phyloP scores from a whole-genome alignment of 2,329 filamentous ascomycete species.

The Coniella lustricola region DNA sequence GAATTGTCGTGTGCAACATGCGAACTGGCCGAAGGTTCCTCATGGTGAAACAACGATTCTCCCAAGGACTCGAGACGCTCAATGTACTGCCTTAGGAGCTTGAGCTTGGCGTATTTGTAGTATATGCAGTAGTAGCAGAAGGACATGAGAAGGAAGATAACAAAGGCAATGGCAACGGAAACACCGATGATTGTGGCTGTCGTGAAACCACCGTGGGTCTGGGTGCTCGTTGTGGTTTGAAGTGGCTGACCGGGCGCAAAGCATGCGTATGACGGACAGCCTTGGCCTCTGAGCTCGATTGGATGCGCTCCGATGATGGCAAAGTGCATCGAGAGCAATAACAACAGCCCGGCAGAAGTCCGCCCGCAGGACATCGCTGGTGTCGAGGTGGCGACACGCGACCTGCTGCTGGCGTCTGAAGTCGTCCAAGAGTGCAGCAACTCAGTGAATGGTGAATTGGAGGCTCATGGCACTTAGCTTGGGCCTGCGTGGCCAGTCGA shows the following conservation, averaged over 20 bases:
- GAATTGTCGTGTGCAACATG: not conserved
- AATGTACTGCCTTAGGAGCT: not conserved
- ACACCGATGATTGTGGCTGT: slow-evolving; percentile 54
- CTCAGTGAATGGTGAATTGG: not conserved
- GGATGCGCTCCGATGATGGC: not conserved
- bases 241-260: not conserved
- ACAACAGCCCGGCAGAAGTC: not conserved
- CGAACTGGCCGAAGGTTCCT: not conserved
- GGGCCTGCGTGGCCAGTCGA: no score
- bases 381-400: no score
- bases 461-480: not conserved
- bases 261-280: not conserved
- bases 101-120: slow-evolving; percentile 1
- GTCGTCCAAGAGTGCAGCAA: not conserved
- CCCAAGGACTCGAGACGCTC: not conserved
- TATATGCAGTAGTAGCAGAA: slow-evolving; percentile 1
- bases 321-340: not conserved
- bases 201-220: not conserved
- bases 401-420: not conserved
- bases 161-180: slow-evolving; percentile 80
- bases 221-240: not conserved
- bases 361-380: not conserved
- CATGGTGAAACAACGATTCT: not conserved
- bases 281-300: not conserved
- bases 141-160: slow-evolving; percentile 53